Evolutionary conservation across 306 rosid species (phyloP).

Genomic region (Ziziphus jujuba): DNA sequence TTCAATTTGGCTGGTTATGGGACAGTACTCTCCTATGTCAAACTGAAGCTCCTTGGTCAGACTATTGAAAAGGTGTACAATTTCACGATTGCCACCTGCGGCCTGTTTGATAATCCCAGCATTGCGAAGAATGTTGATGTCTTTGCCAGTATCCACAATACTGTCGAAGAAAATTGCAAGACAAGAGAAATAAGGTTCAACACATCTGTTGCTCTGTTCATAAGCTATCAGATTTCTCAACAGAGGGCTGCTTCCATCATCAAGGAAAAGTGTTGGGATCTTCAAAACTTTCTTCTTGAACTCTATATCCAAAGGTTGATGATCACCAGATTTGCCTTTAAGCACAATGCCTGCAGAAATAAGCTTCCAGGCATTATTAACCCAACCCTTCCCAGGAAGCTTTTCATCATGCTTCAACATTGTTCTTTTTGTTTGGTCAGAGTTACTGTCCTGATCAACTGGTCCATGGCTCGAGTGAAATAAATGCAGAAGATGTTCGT

Average conservation of each 20-base stretch:
- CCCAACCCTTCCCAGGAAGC: constrained; percentile 15
- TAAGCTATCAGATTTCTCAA: constrained; percentile 10
- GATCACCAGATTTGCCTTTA: not conserved
- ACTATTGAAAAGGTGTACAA: too few relatives aligned
- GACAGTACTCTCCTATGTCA: too few relatives aligned
- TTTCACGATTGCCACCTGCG: too few relatives aligned
- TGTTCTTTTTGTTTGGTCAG: not conserved
- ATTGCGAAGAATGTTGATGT: too few relatives aligned
- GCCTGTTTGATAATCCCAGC: too few relatives aligned
- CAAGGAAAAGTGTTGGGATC: not conserved
- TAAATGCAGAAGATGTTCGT: not conserved
- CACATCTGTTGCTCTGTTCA: not conserved
- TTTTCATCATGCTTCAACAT: not conserved
- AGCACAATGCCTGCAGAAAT: not conserved
- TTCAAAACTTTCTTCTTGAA: not conserved
- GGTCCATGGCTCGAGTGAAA: not conserved
- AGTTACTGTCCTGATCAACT: too few relatives aligned
- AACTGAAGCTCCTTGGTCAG: too few relatives aligned
- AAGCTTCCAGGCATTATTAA: constrained; percentile 2
- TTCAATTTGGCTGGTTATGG: too few relatives aligned
- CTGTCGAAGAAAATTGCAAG: too few relatives aligned
- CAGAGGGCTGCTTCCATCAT: not conserved
- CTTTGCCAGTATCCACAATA: too few relatives aligned
- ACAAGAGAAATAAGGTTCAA: not conserved
- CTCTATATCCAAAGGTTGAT: not conserved